Conservation (phyloP, 106 monocot species). For the Phalaenopsis equestris region DNA sequence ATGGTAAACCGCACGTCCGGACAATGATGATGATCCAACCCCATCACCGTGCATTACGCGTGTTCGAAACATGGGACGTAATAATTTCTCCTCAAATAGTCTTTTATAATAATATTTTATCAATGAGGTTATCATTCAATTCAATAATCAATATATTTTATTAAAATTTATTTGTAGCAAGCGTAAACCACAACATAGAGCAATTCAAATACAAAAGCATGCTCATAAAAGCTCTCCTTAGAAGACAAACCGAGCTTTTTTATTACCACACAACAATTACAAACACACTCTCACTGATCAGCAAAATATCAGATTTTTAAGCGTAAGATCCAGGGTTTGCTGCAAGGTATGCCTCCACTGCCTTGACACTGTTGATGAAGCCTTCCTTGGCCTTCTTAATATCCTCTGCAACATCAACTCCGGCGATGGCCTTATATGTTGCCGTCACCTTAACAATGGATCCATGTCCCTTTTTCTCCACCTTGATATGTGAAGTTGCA, state of each 20-base stretch:
- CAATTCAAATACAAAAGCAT: background rate
- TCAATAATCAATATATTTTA: too few relatives aligned
- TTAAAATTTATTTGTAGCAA: too few relatives aligned
- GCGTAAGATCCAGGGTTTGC: conserved; percentile 34
- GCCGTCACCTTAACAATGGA: conserved; percentile 6
- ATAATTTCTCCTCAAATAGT: too few relatives aligned
- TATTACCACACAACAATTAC: background rate
- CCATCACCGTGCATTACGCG: too few relatives aligned
- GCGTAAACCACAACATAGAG: background rate
- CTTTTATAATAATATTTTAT: too few relatives aligned
- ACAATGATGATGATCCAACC: too few relatives aligned
- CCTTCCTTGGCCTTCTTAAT: conserved; percentile 1
- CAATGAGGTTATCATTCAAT: too few relatives aligned
- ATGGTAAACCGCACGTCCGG: too few relatives aligned
- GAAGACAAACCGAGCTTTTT: background rate
- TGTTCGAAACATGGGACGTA: too few relatives aligned
- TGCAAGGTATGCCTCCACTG: conserved; percentile 25
- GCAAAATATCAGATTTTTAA: background rate
- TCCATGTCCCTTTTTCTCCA: too few relatives aligned
- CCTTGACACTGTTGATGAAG: background rate
- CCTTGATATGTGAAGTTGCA: too few relatives aligned
- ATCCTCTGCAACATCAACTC: background rate
- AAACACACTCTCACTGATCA: background rate
- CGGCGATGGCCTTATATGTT: conserved; percentile 9
- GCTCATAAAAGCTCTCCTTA: too few relatives aligned